Evolutionary conservation across 495 filamentous ascomycete species (phyloP).

Genomic region (Platismatia glauca): DNA sequence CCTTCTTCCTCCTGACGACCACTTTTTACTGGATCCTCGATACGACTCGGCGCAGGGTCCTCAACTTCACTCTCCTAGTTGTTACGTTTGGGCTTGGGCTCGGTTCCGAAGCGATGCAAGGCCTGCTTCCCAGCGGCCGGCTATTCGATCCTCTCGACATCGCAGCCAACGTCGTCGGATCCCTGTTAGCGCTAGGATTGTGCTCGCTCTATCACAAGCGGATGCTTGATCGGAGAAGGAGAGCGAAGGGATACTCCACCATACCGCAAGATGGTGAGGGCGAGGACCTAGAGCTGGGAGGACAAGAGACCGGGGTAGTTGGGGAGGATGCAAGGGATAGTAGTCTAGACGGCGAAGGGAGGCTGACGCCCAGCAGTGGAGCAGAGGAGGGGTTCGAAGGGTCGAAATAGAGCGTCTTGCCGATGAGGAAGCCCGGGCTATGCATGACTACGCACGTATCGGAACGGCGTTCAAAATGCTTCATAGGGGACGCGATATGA

Average conservation of each 20-base stretch:
- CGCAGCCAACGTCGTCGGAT: slow-evolving; percentile 78
- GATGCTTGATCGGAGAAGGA: slow-evolving; percentile 84
- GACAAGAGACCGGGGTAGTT: slow-evolving; percentile 50
- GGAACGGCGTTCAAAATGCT: background rate
- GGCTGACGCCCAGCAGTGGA: slow-evolving; percentile 21
- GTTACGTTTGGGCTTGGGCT: slow-evolving; percentile 66
- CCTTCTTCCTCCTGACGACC: slow-evolving; percentile 81
- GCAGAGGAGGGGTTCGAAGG: slow-evolving; percentile 13
- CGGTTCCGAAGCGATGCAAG: slow-evolving; percentile 81
- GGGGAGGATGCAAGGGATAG: slow-evolving; percentile 47
- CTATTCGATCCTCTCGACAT: slow-evolving; percentile 80
- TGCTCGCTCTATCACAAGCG: slow-evolving; percentile 88
- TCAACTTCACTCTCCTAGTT: slow-evolving; percentile 76
- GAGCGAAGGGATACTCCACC: slow-evolving; percentile 58
- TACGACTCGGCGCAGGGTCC: slow-evolving; percentile 69
- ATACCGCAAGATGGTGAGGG: slow-evolving; percentile 43
- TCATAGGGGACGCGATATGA: background rate
- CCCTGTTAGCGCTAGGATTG: slow-evolving; percentile 56
- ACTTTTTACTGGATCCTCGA: slow-evolving; percentile 97
- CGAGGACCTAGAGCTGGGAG: slow-evolving; percentile 49
- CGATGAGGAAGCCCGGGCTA: background rate
- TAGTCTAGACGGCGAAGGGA: slow-evolving; percentile 21
- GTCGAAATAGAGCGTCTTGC: slow-evolving; percentile 8
- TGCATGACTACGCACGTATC: background rate
- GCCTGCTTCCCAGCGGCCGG: slow-evolving; percentile 68